Evolutionary conservation across 2,329 filamentous ascomycete genomes (phyloP).

Genomic region (Pseudogymnoascus pannorum): DNA sequence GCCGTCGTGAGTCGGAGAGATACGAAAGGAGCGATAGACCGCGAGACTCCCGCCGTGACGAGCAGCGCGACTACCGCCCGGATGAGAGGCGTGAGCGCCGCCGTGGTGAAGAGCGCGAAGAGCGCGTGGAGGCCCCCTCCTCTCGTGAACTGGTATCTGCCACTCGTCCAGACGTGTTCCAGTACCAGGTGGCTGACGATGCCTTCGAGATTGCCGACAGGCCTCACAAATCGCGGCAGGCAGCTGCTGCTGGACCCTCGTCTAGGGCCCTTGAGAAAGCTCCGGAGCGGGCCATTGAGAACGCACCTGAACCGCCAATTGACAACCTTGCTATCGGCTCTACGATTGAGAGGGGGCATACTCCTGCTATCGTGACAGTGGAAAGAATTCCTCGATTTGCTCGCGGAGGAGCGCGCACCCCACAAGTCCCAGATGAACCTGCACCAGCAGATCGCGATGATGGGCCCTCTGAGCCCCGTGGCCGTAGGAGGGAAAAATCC

Average conservation of each 20-base stretch:
- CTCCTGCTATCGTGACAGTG: conserved; percentile 44
- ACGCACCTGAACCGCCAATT: background rate
- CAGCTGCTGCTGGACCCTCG: conserved; percentile 12
- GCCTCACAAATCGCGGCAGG: background rate
- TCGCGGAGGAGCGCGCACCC: conserved; percentile 14
- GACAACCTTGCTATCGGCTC: background rate
- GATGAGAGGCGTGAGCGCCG: conserved; percentile 14
- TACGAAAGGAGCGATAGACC: conserved; percentile 7
- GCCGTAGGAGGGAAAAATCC: background rate
- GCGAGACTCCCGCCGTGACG: conserved; percentile 13
- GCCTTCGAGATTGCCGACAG: conserved; percentile 2
- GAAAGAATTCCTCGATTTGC: conserved; percentile 42
- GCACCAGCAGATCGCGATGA: background rate
- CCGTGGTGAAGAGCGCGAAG: conserved; percentile 22
- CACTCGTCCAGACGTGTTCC: background rate
- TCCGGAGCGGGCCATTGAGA: conserved; percentile 13
- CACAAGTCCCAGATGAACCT: background rate
- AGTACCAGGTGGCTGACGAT: conserved; percentile 3
- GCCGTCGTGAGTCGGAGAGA: background rate
- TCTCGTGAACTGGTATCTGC: background rate
- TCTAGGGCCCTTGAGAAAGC: conserved; percentile 16
- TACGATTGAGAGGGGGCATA: conserved; percentile 26
- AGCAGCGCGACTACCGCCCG: conserved; percentile 12
- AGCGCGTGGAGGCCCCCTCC: conserved; percentile 16
- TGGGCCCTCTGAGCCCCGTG: background rate